Percentiles rank a stretch among this genome's conserved stretches.
phyloP scores from a whole-genome alignment of 2,329 filamentous ascomycete genomes.

The Arachnopeziza araneosa region DNA sequence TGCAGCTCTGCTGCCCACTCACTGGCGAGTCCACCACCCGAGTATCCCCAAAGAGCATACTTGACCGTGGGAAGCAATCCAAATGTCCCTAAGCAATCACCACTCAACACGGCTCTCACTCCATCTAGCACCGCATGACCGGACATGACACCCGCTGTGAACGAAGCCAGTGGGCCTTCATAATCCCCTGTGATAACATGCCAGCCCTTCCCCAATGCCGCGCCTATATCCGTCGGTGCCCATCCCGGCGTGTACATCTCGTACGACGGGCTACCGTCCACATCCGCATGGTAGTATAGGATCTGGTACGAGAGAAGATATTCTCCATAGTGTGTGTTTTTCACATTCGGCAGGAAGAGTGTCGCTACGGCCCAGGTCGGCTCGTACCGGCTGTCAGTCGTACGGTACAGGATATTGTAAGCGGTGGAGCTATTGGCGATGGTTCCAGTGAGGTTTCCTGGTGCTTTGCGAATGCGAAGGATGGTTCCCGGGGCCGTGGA shows the following conservation, averaged over 20 bases:
- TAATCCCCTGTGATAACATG: conserved; percentile 20
- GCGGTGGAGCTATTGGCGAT: no score
- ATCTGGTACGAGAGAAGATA: no score
- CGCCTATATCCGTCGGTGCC: no score
- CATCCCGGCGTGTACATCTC: conserved; percentile 1
- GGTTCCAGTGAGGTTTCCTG: no score
- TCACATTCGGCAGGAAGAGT: no score
- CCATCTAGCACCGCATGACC: conserved; percentile 19
- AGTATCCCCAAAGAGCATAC: conserved; percentile 47
- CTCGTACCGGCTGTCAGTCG: no score
- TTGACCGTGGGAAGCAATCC: background rate
- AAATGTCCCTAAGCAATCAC: background rate
- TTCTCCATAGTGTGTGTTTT: no score
- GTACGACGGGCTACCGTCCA: conserved; percentile 3
- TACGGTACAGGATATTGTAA: no score
- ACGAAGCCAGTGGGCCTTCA: conserved; percentile 15
- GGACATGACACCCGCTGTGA: conserved; percentile 9
- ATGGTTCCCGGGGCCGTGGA: no score
- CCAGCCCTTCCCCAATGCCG: conserved; percentile 8
- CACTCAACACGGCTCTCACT: conserved; percentile 15
- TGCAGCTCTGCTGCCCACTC: no score
- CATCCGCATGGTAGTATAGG: conserved; percentile 5
- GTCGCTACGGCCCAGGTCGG: no score
- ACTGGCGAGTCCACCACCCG: conserved; percentile 50
- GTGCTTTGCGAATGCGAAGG: no score